These are phyloP conservation scores for Mycena vitilis DNA, from an alignment of 768 basidiomycete species.

Conservation along the genomic window DNA sequence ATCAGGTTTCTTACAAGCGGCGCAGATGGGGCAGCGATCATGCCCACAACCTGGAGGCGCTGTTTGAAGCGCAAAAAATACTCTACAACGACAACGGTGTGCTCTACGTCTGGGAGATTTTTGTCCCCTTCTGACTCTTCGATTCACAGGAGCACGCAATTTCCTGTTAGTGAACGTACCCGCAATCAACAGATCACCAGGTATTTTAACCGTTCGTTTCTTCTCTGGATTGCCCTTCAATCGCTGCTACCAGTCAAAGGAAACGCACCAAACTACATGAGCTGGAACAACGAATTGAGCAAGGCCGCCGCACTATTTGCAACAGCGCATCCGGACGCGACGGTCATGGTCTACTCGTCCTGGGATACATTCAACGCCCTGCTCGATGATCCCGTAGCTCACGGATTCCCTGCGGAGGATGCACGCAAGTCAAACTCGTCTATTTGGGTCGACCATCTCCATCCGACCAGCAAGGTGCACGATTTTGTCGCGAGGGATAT, in stretches of 20 bases:
- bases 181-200: constrained; percentile 52
- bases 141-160: constrained; percentile 44
- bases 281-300: constrained; percentile 52
- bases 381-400: constrained; percentile 46
- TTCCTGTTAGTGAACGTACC: constrained; percentile 58
- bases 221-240: background rate
- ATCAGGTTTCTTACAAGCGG: background rate
- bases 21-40: constrained; percentile 26
- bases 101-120: background rate
- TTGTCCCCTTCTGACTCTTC: background rate
- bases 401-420: constrained; percentile 46
- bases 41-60: constrained; percentile 36
- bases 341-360: constrained; percentile 53
- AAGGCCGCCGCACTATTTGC: constrained; percentile 42
- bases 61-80: constrained; percentile 50
- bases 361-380: constrained; percentile 52
- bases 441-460: constrained; percentile 54
- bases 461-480: constrained; percentile 52
- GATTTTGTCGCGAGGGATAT: constrained; percentile 49
- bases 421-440: constrained; percentile 38
- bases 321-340: constrained; percentile 45
- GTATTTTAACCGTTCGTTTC: background rate
- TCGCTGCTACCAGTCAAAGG: constrained; percentile 11
- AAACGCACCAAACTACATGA: constrained; percentile 8
- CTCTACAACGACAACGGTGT: constrained; percentile 43